Base-by-base conservation (phyloP, 495 filamentous ascomycete species). In the Trichoderma parareesei region DNA sequence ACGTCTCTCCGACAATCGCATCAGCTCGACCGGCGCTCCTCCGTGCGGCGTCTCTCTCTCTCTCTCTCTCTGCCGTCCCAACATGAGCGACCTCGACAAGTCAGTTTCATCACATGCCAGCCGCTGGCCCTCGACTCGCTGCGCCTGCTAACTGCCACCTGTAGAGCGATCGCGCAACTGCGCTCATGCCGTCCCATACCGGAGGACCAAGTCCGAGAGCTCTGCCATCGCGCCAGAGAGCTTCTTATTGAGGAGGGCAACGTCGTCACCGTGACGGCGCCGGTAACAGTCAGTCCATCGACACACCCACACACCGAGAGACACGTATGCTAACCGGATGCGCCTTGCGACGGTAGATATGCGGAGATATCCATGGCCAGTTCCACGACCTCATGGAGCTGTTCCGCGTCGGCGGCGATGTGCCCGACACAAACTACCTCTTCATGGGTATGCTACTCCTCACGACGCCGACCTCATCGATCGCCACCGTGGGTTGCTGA, bases 351-450 rank as follows among this genome's bases (percentile, higher is more conserved):
- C 46, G 59, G 18, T 57, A 87, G 87, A 97, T 98, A 85, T 98
- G 94, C 73, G 94, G 94, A 62, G 94, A 98, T 72, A 98, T 98
- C 67, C 93, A 98, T 70, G 94, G 94, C 67, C 94, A 98, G 73
- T 98, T 98, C 71, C 94, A 98, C 74, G 94, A 98, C 71, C 73
- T 98, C 70, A 98, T 98, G 94, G 94, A 98, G 77, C 84, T 98
- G 18, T 98, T 98, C 75, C 86, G 92, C 60, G 92, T 98, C 14
- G 94, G 94, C 64, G 94, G 94, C 43, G 91, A 96, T 71, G 90
- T 94, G 2, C 94, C 94, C 18, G 94, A 98, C 70, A 98, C 94
- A 27, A 97, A 97, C 73, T 98, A 98, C 75, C 86, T 98, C 0
- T 98, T 98, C 78, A 96, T 97, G 93, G 93, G 85, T 87, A 77